These are phyloP conservation scores for Schoenoplectus tabernaemontani DNA, from an alignment of 202 grass and related monocot species.

Conservation along the genomic window DNA sequence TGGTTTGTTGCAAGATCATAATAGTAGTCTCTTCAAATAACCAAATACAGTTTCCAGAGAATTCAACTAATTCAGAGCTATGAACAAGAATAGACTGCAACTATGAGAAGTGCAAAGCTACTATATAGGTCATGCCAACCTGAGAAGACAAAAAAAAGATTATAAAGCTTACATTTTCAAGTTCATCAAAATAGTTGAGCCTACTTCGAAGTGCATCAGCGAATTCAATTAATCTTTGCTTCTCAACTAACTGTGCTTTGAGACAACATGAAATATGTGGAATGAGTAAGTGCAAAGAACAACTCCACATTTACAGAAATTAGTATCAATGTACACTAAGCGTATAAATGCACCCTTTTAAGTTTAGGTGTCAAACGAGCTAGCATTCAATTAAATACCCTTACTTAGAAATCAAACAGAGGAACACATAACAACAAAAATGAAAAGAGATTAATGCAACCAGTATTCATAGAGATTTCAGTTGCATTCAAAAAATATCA, in stretches of 20 bases:
- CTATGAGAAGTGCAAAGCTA: not conserved
- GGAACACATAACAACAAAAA: no score
- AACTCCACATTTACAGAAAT: not conserved
- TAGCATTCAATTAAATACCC: no score
- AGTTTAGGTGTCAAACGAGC: no score
- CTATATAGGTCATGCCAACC: constrained; percentile 2
- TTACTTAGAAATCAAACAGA: no score
- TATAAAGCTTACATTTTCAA: constrained; percentile 90
- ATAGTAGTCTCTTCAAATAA: not conserved
- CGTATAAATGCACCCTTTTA: not conserved
- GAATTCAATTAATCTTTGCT: constrained; percentile 94
- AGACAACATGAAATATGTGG: constrained; percentile 11
- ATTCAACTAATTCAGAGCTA: not conserved
- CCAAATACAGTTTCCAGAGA: not conserved
- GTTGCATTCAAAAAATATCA: no score
- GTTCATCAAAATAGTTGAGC: constrained; percentile 91
- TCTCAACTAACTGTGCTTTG: constrained; percentile 73
- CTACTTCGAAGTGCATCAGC: constrained; percentile 80
- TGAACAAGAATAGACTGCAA: not conserved
- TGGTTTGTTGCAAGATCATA: not conserved
- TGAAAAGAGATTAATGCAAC: no score
- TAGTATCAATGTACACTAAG: not conserved
- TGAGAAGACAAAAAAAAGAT: constrained; percentile 14
- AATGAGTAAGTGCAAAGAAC: constrained; percentile 2
- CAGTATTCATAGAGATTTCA: no score